These are phyloP conservation scores for Pseudogymnoascus verrucosus DNA, from an alignment of 2,329 filamentous ascomycete genomes.

Conservation along the genomic window DNA sequence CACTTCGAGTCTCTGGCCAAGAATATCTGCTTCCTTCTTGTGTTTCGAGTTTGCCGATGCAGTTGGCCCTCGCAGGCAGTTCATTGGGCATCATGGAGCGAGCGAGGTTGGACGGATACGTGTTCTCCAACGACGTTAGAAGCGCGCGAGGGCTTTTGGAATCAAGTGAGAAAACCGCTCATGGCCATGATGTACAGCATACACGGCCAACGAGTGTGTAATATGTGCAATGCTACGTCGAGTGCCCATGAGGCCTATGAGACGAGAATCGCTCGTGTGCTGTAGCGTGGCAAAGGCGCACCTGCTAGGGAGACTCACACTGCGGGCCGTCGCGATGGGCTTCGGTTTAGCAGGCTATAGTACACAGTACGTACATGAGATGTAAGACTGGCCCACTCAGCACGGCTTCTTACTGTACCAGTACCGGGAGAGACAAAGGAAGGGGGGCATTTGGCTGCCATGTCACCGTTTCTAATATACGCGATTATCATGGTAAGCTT, in stretches of 20 bases:
- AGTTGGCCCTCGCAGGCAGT: neutral
- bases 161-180: neutral
- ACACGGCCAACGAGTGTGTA: neutral
- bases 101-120: neutral
- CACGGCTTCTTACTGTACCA: neutral
- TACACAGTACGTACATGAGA: neutral
- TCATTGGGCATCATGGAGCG: neutral
- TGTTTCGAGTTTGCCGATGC: constrained; percentile 4
- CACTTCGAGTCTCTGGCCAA: neutral
- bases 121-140: neutral
- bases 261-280: constrained; percentile 2
- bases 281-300: neutral
- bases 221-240: neutral
- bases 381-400: neutral
- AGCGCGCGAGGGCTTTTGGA: neutral
- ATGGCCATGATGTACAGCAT: neutral
- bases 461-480: neutral
- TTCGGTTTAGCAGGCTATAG: neutral
- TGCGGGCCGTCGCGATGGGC: neutral
- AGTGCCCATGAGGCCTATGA: neutral
- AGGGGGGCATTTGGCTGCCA: neutral
- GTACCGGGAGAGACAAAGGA: neutral
- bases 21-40: neutral
- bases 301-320: neutral
- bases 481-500: neutral